Base-by-base conservation (phyloP, 140 eudicot species). In the Bidens hawaiensis region DNA sequence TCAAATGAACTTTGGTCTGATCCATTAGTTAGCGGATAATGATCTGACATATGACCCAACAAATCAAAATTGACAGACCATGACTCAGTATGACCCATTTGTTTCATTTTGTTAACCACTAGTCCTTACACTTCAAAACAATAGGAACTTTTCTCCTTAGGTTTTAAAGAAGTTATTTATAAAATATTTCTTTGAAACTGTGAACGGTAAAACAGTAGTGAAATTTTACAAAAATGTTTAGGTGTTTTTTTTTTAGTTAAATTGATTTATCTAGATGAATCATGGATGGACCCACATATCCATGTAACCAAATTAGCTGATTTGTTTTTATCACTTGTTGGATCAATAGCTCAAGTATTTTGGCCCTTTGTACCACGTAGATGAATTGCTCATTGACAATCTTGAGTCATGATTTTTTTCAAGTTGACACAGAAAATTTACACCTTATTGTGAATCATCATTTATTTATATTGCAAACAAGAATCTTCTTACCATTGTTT, bases 41-140 rank as follows among this genome's bases (percentile, higher is more conserved):
- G 61, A n/a, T 28, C 41, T 28, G 42, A 55, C 42, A 28, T 24
- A 28, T 55, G 60, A 53, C 38, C 40, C 16, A 53, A 26, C 36
- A 24, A 53, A 53, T 53, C 21, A 5, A 53, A 23, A 14, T 53
- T 24, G 60, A 53, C 15, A 8, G 33, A 25, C n/a, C 34, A 5
- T 53, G 11, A 26, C 60, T 13, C 38, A 14, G n/a, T n/a, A 11
- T 53, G 36, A 26, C 5, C 38, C 36, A 53, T 51, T 24, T 13
- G 58, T 51, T 24, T 51, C 58, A 51, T 51, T 49, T 49, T 49
- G 56, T 23, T 51, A 23, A 53, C 54, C 54, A 48, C 22, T 14
- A 14, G 19, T 11, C 3, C 56, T 18, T 24, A 1, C 25, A 17
- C 53, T 49, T 49, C 28, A 10, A 18, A 34, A 6, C 17, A 31